Evolutionary conservation across 1,284 basidiomycete genomes (phyloP).

Genomic region (Schizophyllum commune): DNA sequence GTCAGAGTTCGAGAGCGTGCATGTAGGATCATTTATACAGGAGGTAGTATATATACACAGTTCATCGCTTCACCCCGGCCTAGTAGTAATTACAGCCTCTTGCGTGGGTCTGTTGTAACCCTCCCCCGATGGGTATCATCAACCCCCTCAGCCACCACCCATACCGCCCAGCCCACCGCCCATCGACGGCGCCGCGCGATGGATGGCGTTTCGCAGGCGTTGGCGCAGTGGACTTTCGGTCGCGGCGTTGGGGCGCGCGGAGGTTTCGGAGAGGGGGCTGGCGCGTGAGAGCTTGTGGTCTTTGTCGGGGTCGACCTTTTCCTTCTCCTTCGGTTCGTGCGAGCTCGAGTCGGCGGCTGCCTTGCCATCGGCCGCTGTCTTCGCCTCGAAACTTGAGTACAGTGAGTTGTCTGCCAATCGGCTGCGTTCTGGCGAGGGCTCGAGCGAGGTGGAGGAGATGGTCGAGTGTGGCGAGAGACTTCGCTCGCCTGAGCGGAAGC

Average conservation of each 20-base stretch:
- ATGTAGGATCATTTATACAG: too few relatives aligned
- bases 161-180: background rate
- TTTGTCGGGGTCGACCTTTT: background rate
- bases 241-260: background rate
- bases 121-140: background rate
- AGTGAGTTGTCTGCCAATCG: background rate
- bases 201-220: constrained; percentile 13
- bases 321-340: too few relatives aligned
- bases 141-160: background rate
- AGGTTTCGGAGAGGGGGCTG: background rate
- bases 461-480: background rate
- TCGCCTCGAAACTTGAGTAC: background rate
- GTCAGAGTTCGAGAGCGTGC: too few relatives aligned
- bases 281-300: background rate
- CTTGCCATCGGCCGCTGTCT: background rate
- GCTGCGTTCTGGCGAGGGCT: background rate
- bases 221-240: constrained; percentile 13
- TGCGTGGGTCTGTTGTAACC: too few relatives aligned
- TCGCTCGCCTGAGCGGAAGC: background rate
- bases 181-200: constrained; percentile 5
- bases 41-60: too few relatives aligned
- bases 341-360: too few relatives aligned
- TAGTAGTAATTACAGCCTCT: too few relatives aligned
- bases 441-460: background rate
- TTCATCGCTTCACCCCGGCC: too few relatives aligned